Evolutionary conservation across 257 asterid genomes (phyloP).

Genomic region (Nicotiana benthamiana): DNA sequence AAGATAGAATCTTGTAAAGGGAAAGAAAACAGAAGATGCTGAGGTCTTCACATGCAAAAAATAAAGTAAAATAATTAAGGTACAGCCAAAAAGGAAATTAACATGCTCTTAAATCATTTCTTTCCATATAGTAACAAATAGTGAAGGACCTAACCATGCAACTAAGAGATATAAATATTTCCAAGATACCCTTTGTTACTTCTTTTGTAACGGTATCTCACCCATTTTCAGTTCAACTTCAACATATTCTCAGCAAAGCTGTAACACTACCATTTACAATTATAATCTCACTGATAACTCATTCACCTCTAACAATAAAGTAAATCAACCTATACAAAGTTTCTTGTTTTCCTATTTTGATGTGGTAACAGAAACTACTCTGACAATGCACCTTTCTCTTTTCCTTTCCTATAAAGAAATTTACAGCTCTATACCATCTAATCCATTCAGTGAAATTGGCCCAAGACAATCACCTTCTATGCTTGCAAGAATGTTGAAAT

Average conservation of each 20-base stretch:
- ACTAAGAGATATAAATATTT: not conserved
- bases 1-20: not conserved
- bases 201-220: not conserved
- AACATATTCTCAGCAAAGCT: not conserved
- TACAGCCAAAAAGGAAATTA: not conserved
- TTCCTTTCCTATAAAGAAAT: not conserved
- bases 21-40: not conserved
- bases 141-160: not conserved
- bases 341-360: not conserved
- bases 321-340: not conserved
- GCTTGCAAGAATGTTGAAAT: slow-evolving; percentile 51
- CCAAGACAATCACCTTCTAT: slow-evolving; percentile 60
- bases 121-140: not conserved
- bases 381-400: not conserved
- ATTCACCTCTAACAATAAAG: not conserved
- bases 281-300: not conserved
- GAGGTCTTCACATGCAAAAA: not conserved
- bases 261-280: not conserved
- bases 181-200: not conserved
- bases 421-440: slow-evolving; percentile 47
- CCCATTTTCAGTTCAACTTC: not conserved
- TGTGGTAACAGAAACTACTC: not conserved
- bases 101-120: not conserved
- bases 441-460: slow-evolving; percentile 57
- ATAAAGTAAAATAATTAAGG: not conserved